phyloP scores from a whole-genome alignment of 2,329 filamentous ascomycete species.

The Stachybotrys chartarum region DNA sequence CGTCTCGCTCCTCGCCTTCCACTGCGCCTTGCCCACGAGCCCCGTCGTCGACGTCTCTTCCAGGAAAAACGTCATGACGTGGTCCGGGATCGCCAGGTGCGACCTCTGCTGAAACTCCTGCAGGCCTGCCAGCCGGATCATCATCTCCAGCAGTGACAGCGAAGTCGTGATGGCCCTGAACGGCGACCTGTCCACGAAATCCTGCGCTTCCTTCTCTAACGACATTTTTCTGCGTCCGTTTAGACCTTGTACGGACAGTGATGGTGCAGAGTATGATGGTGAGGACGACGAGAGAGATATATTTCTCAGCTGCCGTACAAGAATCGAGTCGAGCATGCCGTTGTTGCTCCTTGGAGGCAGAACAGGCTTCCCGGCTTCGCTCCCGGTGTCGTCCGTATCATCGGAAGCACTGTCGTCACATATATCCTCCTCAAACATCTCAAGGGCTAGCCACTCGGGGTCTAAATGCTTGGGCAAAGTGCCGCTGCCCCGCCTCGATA shows the following conservation, averaged over 20 bases:
- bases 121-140: constrained; percentile 76
- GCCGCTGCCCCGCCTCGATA: not conserved
- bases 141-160: constrained; percentile 76
- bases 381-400: constrained; percentile 35
- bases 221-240: not conserved
- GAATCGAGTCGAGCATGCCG: not conserved
- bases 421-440: constrained; percentile 66
- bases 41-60: constrained; percentile 50
- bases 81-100: constrained; percentile 83
- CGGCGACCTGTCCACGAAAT: constrained; percentile 33
- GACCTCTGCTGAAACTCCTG: constrained; percentile 90
- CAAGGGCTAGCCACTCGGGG: constrained; percentile 84
- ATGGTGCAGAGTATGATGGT: not conserved
- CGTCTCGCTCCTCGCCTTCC: constrained; percentile 36
- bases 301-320: not conserved
- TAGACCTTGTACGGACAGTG: not conserved
- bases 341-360: not conserved
- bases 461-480: constrained; percentile 66
- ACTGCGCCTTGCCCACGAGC: constrained; percentile 35
- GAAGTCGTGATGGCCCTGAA: constrained; percentile 48
- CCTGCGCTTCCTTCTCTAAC: constrained; percentile 10
- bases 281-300: not conserved
- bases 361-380: not conserved
- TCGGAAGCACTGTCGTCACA: constrained; percentile 22
- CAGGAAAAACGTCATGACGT: constrained; percentile 83